Conservation (phyloP, 495 filamentous ascomycete species). For the Tuber magnatum region DNA sequence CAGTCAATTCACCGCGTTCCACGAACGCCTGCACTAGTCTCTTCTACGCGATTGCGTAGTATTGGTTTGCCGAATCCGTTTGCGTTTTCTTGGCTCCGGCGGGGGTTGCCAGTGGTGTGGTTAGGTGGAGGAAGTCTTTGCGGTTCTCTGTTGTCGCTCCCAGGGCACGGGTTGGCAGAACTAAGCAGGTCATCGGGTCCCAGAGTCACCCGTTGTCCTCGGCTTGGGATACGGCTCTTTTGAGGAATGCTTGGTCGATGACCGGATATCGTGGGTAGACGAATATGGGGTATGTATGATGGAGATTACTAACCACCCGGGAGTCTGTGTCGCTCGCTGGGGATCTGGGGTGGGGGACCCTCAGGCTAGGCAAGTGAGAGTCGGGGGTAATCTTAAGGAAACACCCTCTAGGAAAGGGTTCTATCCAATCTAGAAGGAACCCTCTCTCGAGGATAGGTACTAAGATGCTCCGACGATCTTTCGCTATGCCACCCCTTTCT, state of each 20-base stretch:
- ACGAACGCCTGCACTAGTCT: too few relatives aligned
- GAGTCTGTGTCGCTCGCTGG: not conserved
- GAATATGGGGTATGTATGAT: slow-evolving; percentile 11
- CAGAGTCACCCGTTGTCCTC: slow-evolving; percentile 38
- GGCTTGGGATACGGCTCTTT: slow-evolving; percentile 13
- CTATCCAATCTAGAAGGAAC: slow-evolving; percentile 26
- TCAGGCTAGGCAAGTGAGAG: not conserved
- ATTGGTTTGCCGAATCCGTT: slow-evolving; percentile 34
- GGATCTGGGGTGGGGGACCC: not conserved
- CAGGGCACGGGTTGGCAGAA: slow-evolving; percentile 42
- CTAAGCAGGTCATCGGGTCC: slow-evolving; percentile 41
- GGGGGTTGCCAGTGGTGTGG: slow-evolving; percentile 24
- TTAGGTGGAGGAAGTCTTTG: slow-evolving; percentile 37
- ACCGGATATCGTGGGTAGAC: slow-evolving; percentile 24
- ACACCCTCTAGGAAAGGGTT: slow-evolving; percentile 21
- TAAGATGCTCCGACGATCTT: not conserved
- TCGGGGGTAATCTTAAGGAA: slow-evolving; percentile 16
- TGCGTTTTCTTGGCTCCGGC: slow-evolving; percentile 35
- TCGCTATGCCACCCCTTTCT: too few relatives aligned
- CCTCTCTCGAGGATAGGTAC: slow-evolving; percentile 11
- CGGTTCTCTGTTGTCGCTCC: slow-evolving; percentile 44
- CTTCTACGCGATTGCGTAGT: slow-evolving; percentile 43
- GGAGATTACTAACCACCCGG: slow-evolving; percentile 9
- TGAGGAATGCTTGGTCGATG: slow-evolving; percentile 17
- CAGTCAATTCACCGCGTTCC: slow-evolving; percentile 42